phyloP scores from a whole-genome alignment of 257 asterid genomes.

The Solanum bulbocastanum region DNA sequence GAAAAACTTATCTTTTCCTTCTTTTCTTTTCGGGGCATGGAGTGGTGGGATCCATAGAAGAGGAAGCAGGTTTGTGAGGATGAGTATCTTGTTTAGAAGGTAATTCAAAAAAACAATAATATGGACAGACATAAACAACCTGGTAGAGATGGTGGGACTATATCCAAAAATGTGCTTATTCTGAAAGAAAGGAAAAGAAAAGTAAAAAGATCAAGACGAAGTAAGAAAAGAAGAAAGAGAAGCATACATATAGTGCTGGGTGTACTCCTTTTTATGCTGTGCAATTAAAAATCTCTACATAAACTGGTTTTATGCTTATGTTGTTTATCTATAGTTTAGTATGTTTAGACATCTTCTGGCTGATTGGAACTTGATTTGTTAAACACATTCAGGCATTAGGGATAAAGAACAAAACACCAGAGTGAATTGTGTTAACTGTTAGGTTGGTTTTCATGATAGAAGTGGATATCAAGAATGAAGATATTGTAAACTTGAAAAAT shows the following conservation, averaged over 20 bases:
- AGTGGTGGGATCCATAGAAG: background rate
- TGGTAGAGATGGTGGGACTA: background rate
- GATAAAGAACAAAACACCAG: background rate
- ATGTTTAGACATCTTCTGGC: background rate
- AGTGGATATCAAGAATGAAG: background rate
- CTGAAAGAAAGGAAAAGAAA: background rate
- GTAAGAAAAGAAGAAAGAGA: background rate
- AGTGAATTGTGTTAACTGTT: background rate
- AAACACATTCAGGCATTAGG: background rate
- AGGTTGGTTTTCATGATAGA: background rate
- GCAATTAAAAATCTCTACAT: background rate
- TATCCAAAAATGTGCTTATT: background rate
- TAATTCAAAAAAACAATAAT: background rate
- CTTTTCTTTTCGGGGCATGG: background rate
- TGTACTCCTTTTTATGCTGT: background rate
- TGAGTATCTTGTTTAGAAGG: background rate
- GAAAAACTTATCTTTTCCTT: background rate
- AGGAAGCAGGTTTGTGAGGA: background rate
- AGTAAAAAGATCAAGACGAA: background rate
- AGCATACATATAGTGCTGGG: background rate
- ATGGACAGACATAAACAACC: background rate
- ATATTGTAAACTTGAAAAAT: background rate
- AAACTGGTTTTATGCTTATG: background rate
- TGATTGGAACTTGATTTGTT: background rate
- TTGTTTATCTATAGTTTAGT: background rate